These are phyloP conservation scores for Nemania sp. DNA, from an alignment of 2,329 filamentous ascomycete species.

Conservation along the genomic window DNA sequence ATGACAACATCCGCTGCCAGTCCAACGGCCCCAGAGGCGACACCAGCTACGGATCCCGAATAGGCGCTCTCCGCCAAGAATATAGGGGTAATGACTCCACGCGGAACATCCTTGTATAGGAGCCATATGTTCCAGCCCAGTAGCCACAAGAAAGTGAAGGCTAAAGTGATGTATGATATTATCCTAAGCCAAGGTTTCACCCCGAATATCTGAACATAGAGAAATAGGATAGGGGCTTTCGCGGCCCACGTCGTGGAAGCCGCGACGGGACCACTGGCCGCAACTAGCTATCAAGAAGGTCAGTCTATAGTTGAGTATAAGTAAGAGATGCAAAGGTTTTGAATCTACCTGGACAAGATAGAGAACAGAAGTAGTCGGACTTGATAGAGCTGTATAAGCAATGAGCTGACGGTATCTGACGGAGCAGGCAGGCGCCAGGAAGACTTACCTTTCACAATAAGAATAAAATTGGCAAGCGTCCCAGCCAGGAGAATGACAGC, in stretches of 20 bases:
- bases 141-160: conserved; percentile 6
- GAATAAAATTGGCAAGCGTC: neutral
- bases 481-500: conserved; percentile 1
- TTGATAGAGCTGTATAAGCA: too few relatives aligned
- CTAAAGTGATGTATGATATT: conserved; percentile 8
- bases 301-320: neutral
- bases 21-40: conserved; percentile 15
- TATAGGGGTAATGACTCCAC: neutral
- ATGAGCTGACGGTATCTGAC: too few relatives aligned
- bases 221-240: conserved; percentile 24
- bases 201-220: conserved; percentile 24
- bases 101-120: conserved; percentile 1
- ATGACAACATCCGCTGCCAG: conserved; percentile 18
- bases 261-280: neutral
- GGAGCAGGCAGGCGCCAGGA: neutral
- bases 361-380: too few relatives aligned
- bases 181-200: conserved; percentile 15
- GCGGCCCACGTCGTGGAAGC: conserved; percentile 6
- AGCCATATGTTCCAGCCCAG: conserved; percentile 16
- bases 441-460: neutral
- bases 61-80: conserved; percentile 5
- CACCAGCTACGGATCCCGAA: conserved; percentile 10
- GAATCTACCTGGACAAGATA: too few relatives aligned
- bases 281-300: neutral
- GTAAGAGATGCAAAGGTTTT: too few relatives aligned